Evolutionary conservation across 495 filamentous ascomycete species (phyloP).

Genomic region (Parachaetomium inaequale): DNA sequence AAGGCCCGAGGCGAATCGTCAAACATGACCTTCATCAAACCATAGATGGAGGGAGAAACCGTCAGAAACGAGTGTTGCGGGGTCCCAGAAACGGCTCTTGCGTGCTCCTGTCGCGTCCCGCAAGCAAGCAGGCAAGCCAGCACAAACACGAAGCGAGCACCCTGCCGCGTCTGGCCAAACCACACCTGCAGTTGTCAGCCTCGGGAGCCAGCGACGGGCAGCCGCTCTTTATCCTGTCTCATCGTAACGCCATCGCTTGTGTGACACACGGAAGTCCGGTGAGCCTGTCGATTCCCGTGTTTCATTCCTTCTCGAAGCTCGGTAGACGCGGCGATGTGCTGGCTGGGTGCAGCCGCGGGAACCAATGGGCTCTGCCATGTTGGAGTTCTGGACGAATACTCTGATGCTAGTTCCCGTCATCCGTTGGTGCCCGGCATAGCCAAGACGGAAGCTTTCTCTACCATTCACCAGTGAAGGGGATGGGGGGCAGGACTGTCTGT

Average conservation of each 20-base stretch:
- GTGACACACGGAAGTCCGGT: conserved; percentile 25
- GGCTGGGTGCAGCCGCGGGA: not conserved
- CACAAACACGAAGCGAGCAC: conserved; percentile 1
- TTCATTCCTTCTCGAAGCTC: conserved; percentile 22
- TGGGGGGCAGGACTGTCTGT: not conserved
- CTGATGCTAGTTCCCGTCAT: conserved; percentile 1
- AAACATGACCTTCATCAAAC: not conserved
- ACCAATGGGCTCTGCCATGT: not conserved
- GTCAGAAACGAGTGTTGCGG: too few species aligned
- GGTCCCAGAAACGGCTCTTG: not conserved
- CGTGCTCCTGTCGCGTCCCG: conserved; percentile 11
- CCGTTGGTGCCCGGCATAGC: not conserved
- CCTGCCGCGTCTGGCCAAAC: not conserved
- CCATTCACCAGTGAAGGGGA: not conserved
- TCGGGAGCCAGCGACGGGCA: not conserved
- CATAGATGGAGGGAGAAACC: too few species aligned
- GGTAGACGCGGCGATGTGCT: conserved; percentile 7
- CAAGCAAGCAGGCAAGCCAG: conserved; percentile 7
- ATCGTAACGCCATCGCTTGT: conserved; percentile 8
- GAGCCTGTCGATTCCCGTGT: conserved; percentile 9
- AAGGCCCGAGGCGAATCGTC: not conserved
- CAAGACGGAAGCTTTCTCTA: not conserved
- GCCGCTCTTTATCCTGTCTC: conserved; percentile 12
- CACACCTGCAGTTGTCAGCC: conserved; percentile 12
- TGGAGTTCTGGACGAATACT: not conserved